Evolutionary conservation across 371 early-diverging fungal genomes (phyloP), one percentile per base, ranked within the genome.

Genomic region (Parasitella parasitica): DNA sequence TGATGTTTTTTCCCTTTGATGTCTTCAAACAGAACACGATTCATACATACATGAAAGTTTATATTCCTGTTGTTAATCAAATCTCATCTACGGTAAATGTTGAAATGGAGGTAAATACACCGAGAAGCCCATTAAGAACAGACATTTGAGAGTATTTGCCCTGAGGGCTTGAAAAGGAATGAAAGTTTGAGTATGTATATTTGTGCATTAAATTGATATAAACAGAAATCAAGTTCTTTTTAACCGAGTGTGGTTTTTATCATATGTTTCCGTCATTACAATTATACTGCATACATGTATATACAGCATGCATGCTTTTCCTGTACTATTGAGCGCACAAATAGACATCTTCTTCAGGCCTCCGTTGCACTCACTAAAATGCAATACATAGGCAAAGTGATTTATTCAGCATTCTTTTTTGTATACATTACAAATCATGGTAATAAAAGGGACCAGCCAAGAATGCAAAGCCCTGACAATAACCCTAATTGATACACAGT

Each of bases 381-480:
- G n/a, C n/a, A n/a, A n/a, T n/a, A n/a, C n/a, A n/a, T n/a, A n/a
- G n/a, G n/a, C n/a, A n/a, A n/a, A n/a, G n/a, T n/a, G n/a, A n/a
- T n/a, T n/a, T n/a, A n/a, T n/a, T n/a, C n/a, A n/a, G n/a, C n/a
- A n/a, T n/a, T n/a, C n/a, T n/a, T n/a, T n/a, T n/a, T n/a, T n/a
- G n/a, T n/a, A n/a, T n/a, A n/a, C n/a, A n/a, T n/a, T n/a, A n/a
- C n/a, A n/a, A n/a, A n/a, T n/a, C n/a, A n/a, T n/a, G 95, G 83
- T 54, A 98, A 77, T 63, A 98, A n/a, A n/a, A 64, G 13, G 96
- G 92, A 6, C 95, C 97, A 1, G 91, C 95, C 34, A 98, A 72
- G 71, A 97, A 97, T 13, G 95, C 90, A 16, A 97, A 78, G 22
- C 97, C 97, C 81, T 98, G 97, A 76, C 97, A 97, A 72, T 98